Evolutionary conservation across 106 monocot species (phyloP), one percentile per base, ranked within the genome.

Genomic region (Posidonia australis): DNA sequence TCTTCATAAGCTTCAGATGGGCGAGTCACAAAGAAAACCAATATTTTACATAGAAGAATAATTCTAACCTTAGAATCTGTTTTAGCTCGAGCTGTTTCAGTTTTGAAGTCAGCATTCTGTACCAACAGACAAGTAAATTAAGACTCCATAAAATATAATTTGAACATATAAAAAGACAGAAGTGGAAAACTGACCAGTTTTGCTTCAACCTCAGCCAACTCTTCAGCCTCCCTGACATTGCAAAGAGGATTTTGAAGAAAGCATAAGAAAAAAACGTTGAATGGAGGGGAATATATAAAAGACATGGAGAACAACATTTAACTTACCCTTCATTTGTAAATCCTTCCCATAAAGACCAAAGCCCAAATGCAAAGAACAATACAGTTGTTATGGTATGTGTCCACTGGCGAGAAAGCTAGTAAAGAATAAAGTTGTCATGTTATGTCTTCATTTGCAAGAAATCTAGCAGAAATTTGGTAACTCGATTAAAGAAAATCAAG

Each of bases 261-360:
- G 22, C 51, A 68, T 44, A 2, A 67, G 45, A 28, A 13, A 2
- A 68, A 55, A 55, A 46, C 58, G 12, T 22, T 51, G n/a, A 13
- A 70, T 18, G 63, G 14, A 18, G 27, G 13, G 14, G 31, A 31
- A 66, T 31, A 44, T 12, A 63, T 41, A 58, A n/a, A 67, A 36
- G 14, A 43, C 13, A n/a, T 4, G 49, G 16, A 19, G n/a, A 49
- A 49, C n/a, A 18, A 49, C 5, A n/a, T 49, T 49, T 21, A 53
- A 24, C 68, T 70, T 83, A 90, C 93, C 86, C 78, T 46, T 79
- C 83, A 68, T 76, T 10, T 24, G 23, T 80, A 64, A 87, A 82
- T 59, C 80, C 94, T 78, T 96, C 90, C 83, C 84, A 96, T 41
- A 96, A 75, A 55, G 94, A 90, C 90, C 90, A 87, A 76, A 96